phyloP scores from a whole-genome alignment of 805 yeast species.

The Barnettozyma sp. region DNA sequence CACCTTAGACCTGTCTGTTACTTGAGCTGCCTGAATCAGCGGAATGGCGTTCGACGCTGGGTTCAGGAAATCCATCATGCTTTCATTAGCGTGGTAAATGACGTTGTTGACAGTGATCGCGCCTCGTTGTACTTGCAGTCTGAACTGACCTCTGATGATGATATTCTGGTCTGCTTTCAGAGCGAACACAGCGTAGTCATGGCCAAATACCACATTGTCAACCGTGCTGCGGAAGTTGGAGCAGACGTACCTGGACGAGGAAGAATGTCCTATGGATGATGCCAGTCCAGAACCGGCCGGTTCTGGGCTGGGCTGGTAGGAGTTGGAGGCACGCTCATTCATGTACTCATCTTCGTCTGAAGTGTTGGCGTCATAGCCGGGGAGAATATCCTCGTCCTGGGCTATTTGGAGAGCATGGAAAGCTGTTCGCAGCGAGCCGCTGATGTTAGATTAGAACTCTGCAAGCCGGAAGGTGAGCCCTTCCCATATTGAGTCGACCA shows the following conservation, averaged over 20 bases:
- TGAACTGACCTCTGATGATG: slow-evolving; percentile 42
- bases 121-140: slow-evolving; percentile 39
- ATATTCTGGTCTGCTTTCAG: slow-evolving; percentile 37
- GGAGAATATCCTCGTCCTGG: slow-evolving; percentile 15
- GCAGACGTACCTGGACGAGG: slow-evolving; percentile 16
- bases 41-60: slow-evolving; percentile 35
- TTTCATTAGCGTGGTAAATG: slow-evolving; percentile 25
- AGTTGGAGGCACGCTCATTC: too few species aligned
- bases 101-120: slow-evolving; percentile 38
- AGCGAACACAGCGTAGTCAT: slow-evolving; percentile 33
- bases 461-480: too few species aligned
- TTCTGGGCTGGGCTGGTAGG: slow-evolving; percentile 6
- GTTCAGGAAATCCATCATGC: slow-evolving; percentile 29
- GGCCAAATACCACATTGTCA: slow-evolving; percentile 32
- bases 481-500: too few species aligned
- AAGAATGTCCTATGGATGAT: too few species aligned
- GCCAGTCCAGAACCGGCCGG: slow-evolving; percentile 2
- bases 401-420: too few species aligned
- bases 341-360: slow-evolving; percentile 16
- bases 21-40: slow-evolving; percentile 37
- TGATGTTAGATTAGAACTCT: too few species aligned
- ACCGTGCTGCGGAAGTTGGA: slow-evolving; percentile 35
- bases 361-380: slow-evolving; percentile 19
- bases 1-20: slow-evolving; percentile 26
- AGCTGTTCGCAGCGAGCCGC: too few species aligned